Conservation (phyloP, 306 rosid species). For the Fagus sylvatica region DNA sequence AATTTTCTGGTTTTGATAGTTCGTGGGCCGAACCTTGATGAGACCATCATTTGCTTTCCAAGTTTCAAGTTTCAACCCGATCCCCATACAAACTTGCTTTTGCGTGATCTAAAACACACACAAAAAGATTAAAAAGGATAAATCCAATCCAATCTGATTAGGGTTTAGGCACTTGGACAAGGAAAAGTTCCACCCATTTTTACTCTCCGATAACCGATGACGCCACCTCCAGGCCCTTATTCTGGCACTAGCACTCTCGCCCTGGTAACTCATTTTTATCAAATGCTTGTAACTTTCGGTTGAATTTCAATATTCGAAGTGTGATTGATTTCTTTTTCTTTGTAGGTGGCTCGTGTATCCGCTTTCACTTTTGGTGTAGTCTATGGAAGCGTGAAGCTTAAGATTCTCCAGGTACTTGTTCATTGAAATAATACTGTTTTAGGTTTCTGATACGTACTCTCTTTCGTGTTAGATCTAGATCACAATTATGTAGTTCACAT, state of each 20-base stretch:
- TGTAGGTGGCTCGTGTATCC: slow-evolving; percentile 54
- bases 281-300: too few relatives aligned
- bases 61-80: too few relatives aligned
- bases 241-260: slow-evolving; percentile 56
- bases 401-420: slow-evolving; percentile 34
- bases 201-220: slow-evolving; percentile 24
- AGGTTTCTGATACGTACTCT: background rate
- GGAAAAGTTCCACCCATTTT: slow-evolving; percentile 14
- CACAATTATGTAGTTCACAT: background rate
- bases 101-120: too few relatives aligned
- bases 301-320: background rate
- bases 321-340: background rate
- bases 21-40: too few relatives aligned
- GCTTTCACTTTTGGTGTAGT: slow-evolving; percentile 42
- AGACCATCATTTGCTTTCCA: too few relatives aligned
- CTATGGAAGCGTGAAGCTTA: slow-evolving; percentile 48
- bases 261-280: slow-evolving; percentile 18
- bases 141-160: background rate
- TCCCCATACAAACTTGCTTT: too few relatives aligned
- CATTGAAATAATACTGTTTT: background rate
- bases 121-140: background rate
- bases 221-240: slow-evolving; percentile 48
- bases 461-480: background rate
- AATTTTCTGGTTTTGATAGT: too few relatives aligned
- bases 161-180: background rate